These are phyloP conservation scores for Athelia sp. DNA, from an alignment of 1,284 basidiomycete species.

Conservation along the genomic window DNA sequence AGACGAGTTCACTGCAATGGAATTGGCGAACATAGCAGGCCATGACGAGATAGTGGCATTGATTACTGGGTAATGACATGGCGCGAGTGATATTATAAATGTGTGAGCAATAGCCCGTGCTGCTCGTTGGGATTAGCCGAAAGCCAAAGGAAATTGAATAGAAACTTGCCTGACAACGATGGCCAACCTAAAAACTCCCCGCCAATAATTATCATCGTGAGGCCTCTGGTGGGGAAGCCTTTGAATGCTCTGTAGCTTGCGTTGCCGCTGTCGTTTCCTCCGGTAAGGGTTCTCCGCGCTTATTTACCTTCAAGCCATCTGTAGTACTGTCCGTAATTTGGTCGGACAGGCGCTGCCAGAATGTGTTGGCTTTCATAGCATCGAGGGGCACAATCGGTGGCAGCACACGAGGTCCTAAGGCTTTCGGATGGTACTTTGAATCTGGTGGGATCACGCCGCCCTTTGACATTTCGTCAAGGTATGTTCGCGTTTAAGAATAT, in stretches of 20 bases:
- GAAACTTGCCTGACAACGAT: no score
- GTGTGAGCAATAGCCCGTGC: no score
- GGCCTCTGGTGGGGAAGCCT: no score
- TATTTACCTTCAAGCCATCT: neutral
- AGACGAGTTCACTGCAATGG: conserved; percentile 61
- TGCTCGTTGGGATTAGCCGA: no score
- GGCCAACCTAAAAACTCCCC: no score
- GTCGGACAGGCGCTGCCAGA: neutral
- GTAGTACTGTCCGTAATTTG: neutral
- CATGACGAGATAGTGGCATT: conserved; percentile 55
- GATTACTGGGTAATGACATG: conserved; percentile 22
- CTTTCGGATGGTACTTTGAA: conserved; percentile 45
- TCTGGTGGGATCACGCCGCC: conserved; percentile 39
- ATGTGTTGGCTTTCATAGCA: neutral
- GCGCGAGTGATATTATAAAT: conserved; percentile 1
- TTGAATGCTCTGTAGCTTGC: no score
- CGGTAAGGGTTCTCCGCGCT: no score
- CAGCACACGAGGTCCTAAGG: conserved; percentile 12
- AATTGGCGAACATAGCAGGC: conserved; percentile 64
- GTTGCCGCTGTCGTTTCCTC: no score
- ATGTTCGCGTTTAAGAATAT: conserved; percentile 1
- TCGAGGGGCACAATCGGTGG: conserved; percentile 1
- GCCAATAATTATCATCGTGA: no score
- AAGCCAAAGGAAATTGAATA: no score
- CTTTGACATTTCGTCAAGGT: conserved; percentile 36